Evolutionary conservation across 352 stramenopile genomes (phyloP), one percentile per base, ranked within the genome.

Genomic region (Globisporangium nunn): DNA sequence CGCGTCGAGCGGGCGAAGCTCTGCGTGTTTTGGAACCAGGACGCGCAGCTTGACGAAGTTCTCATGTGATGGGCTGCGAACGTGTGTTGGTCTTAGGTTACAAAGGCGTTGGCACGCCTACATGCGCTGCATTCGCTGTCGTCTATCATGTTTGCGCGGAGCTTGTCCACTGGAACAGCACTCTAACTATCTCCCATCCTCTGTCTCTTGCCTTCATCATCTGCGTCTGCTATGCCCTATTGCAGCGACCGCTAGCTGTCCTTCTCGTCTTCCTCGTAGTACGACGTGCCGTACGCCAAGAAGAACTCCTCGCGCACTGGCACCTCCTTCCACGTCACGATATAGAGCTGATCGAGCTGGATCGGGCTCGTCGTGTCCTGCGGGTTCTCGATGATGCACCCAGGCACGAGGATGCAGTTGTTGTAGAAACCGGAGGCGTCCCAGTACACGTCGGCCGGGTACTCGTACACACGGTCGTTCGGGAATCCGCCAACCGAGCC

Each of bases 271-370:
- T 94, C 84, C 56, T 94, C 85, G 56, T 94, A 94, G 70, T 94
- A 94, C 12, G 81, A 91, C 50, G 85, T 94, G 61, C 85, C 85
- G 63, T 94, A 94, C 55, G 85, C 85, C 28, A 94, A 60, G 70
- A 94, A 94, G 64, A 94, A 94, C 66, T 94, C 85, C 53, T 92
- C 82, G 33, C 78, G 80, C 35, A 91, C 80, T 28, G 67, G 64
- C 47, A 94, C 85, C 50, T 92, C 81, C 52, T 94, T 94, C 85
- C 85, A 94, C 52, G 85, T 94, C 46, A 94, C 82, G 51, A 94
- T 90, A 61, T 94, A 94, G 14, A 94, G 66, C 65, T 94, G 85
- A 57, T 93, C 85, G 58, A 94, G 62, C 39, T 87, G 65, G 56
- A 94, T 94, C 12, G 81, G 71, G 50, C 76, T 86, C 54, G 72